phyloP scores from a whole-genome alignment of 305 asterid species.

The Fraxinus paxiana region DNA sequence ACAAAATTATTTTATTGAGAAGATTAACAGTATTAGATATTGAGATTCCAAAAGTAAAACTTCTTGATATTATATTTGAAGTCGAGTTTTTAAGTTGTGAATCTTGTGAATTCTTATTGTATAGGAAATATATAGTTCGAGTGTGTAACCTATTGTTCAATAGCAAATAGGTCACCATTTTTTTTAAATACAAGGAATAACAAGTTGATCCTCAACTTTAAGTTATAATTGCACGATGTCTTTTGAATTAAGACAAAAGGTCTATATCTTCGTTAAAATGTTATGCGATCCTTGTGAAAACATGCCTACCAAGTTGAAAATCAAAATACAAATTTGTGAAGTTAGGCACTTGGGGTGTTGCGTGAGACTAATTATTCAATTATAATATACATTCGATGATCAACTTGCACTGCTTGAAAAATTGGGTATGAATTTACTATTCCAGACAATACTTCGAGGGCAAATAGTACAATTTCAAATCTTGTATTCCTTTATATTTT shows the following conservation, averaged over 20 bases:
- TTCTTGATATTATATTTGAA: neutral
- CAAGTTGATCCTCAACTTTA: neutral
- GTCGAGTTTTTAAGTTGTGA: neutral
- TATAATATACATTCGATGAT: neutral
- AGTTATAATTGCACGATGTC: neutral
- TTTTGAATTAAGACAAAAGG: neutral
- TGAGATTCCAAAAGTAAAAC: neutral
- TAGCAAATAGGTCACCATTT: neutral
- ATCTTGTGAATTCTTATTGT: neutral
- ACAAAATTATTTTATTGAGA: no score
- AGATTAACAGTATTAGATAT: no score
- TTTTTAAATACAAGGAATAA: no score
- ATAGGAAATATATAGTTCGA: neutral
- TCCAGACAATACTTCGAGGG: neutral
- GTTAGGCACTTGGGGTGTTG: neutral
- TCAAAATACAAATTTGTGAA: neutral
- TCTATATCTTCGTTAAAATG: neutral
- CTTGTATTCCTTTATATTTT: neutral
- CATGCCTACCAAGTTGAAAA: neutral
- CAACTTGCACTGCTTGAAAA: neutral
- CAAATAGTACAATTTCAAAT: neutral
- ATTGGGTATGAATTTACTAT: neutral
- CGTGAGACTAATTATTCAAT: neutral
- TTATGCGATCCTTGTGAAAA: neutral
- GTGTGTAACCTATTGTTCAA: neutral